A percentile compares a stretch with the other conserved stretches of the same genome.
These are phyloP conservation scores for Solanum rostratum DNA, from an alignment of 257 asterid species.

Conservation along the genomic window DNA sequence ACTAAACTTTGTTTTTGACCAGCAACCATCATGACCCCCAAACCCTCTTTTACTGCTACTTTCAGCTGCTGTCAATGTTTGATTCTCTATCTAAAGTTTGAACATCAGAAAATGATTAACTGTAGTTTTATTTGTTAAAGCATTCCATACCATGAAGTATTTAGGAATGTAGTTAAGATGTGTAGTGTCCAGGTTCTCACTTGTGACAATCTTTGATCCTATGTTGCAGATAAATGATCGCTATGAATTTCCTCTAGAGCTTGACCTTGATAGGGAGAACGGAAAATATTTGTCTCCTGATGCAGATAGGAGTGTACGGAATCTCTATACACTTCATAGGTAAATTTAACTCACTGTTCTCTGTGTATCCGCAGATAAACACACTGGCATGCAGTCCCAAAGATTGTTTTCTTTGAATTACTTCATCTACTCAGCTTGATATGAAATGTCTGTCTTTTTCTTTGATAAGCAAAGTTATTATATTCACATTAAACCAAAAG, in stretches of 20 bases:
- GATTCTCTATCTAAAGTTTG: neutral
- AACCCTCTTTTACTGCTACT: neutral
- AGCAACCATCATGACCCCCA: neutral
- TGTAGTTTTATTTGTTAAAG: neutral
- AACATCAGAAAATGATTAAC: neutral
- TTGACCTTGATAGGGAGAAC: conserved; percentile 84
- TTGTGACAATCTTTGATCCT: conserved; percentile 2
- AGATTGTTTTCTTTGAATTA: neutral
- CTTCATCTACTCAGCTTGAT: neutral
- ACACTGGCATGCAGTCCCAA: neutral
- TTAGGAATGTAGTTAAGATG: neutral
- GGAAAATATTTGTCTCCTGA: conserved; percentile 95
- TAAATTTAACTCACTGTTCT: conserved; percentile 10
- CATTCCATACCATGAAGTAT: neutral
- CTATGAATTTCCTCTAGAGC: conserved; percentile 92
- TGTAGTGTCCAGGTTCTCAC: neutral
- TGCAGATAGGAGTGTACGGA: conserved; percentile 85
- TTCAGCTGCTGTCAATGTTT: neutral
- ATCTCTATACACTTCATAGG: conserved; percentile 93
- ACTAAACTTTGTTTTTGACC: neutral
- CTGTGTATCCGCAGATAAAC: neutral
- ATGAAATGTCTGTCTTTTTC: neutral
- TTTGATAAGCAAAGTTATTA: neutral
- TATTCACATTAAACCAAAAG: neutral
- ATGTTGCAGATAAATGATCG: conserved; percentile 87